Conservation (phyloP, 495 filamentous ascomycete genomes). For the Xylaria bambusicola region DNA sequence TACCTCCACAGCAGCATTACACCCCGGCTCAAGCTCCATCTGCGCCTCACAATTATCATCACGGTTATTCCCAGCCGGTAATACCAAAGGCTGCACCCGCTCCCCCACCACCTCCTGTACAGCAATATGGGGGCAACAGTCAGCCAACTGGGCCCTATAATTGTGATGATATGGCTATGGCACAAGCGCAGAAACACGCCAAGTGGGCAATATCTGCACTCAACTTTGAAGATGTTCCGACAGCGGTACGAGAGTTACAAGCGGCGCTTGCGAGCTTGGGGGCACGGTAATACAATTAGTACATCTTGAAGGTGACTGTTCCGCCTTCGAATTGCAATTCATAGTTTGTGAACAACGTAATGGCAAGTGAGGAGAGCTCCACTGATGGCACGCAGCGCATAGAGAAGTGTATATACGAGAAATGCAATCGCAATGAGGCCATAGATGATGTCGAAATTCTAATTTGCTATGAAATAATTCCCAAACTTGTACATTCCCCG, state of each 20-base stretch:
- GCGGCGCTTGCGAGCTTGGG: slow-evolving; percentile 71
- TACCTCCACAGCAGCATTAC: slow-evolving; percentile 21
- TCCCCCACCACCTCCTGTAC: slow-evolving; percentile 20
- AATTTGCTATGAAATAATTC: not conserved
- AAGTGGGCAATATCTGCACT: slow-evolving; percentile 96
- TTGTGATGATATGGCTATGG: slow-evolving; percentile 73
- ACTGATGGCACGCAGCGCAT: not conserved
- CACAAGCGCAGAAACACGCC: slow-evolving; percentile 88
- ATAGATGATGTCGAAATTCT: too few relatives aligned
- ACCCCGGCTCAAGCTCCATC: slow-evolving; percentile 17
- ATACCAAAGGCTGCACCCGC: slow-evolving; percentile 9
- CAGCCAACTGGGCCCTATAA: slow-evolving; percentile 19
- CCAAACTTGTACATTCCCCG: too few relatives aligned
- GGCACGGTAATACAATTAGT: slow-evolving; percentile 42
- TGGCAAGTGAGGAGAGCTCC: not conserved
- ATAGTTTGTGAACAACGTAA: not conserved
- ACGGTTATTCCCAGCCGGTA: slow-evolving; percentile 20
- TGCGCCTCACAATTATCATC: slow-evolving; percentile 22
- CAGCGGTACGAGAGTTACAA: slow-evolving; percentile 82
- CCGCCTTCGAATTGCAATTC: too few relatives aligned
- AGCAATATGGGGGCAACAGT: slow-evolving; percentile 21
- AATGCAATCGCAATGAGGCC: not conserved
- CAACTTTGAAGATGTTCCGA: slow-evolving; percentile 93
- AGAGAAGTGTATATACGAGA: not conserved
- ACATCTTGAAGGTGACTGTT: too few relatives aligned